phyloP scores from a whole-genome alignment of 495 filamentous ascomycete species.

The Aspergillus nanangensis region DNA sequence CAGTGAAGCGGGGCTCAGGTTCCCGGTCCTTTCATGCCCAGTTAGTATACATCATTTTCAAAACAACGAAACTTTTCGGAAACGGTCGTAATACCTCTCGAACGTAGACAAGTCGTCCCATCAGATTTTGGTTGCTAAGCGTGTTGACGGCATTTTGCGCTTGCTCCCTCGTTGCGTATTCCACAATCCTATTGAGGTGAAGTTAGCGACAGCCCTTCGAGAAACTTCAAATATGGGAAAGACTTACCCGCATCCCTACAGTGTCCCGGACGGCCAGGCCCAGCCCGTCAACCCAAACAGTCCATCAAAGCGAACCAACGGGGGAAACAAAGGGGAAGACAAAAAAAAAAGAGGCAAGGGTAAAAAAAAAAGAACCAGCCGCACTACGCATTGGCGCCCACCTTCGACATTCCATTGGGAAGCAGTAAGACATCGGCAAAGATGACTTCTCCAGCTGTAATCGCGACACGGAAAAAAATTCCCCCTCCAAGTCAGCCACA shows the following conservation, averaged over 20 bases:
- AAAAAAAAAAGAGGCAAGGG: constrained; percentile 56
- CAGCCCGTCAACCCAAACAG: constrained; percentile 99
- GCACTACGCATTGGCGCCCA: constrained; percentile 92
- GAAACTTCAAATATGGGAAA: not conserved
- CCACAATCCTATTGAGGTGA: constrained; percentile 77
- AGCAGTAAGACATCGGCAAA: constrained; percentile 99
- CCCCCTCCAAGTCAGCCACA: constrained; percentile 28
- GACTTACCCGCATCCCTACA: constrained; percentile 99
- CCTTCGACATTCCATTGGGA: constrained; percentile 99
- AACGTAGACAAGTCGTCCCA: constrained; percentile 97
- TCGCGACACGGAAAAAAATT: constrained; percentile 15
- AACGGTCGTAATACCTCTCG: constrained; percentile 67
- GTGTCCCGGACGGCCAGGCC: constrained; percentile 78
- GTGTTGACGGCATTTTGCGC: constrained; percentile 95
- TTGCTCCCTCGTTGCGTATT: constrained; percentile 99
- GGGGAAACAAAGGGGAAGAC: constrained; percentile 20
- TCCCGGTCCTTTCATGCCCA: constrained; percentile 71
- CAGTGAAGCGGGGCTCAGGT: constrained; percentile 90
- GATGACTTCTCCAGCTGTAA: constrained; percentile 93
- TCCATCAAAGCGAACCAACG: constrained; percentile 60
- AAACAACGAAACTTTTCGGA: not conserved
- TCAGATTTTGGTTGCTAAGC: constrained; percentile 97
- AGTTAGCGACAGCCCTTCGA: too few relatives aligned
- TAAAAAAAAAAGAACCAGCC: constrained; percentile 66
- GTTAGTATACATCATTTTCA: not conserved